Evolutionary conservation across 192 early-diverging fungal genomes (phyloP).

Genomic region (Coemansia sp.): DNA sequence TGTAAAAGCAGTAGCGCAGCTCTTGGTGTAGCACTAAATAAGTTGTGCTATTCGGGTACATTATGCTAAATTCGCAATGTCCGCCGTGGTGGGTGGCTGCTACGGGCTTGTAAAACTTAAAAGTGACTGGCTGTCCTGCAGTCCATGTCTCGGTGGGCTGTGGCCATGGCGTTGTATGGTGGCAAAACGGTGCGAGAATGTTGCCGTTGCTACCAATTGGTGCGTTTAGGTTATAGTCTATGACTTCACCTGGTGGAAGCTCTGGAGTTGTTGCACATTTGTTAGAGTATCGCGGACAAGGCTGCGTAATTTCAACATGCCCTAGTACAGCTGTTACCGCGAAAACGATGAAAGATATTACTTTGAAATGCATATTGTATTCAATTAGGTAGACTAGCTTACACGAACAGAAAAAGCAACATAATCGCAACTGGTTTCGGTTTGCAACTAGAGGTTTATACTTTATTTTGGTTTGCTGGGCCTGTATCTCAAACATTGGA

Average conservation of each 20-base stretch:
- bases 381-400: too few species aligned
- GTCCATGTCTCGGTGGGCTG: slow-evolving; percentile 41
- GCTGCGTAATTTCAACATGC: slow-evolving; percentile 25
- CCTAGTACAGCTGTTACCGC: neutral
- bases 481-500: too few species aligned
- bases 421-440: too few species aligned
- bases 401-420: too few species aligned
- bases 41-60: slow-evolving; percentile 35
- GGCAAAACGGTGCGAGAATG: slow-evolving; percentile 22
- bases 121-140: slow-evolving; percentile 31
- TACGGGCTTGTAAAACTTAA: slow-evolving; percentile 33
- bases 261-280: slow-evolving; percentile 27
- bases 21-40: slow-evolving; percentile 58
- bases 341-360: neutral
- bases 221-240: neutral
- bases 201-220: neutral
- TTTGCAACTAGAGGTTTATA: too few species aligned
- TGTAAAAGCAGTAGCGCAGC: slow-evolving; percentile 32
- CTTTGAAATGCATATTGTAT: too few species aligned
- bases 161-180: slow-evolving; percentile 37
- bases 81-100: slow-evolving; percentile 53
- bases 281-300: slow-evolving; percentile 38
- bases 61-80: slow-evolving; percentile 59
- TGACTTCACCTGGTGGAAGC: neutral
- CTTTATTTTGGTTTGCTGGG: too few species aligned